Conservation (phyloP, 2,329 filamentous ascomycete species). For the Aureobasidium mangrovei region DNA sequence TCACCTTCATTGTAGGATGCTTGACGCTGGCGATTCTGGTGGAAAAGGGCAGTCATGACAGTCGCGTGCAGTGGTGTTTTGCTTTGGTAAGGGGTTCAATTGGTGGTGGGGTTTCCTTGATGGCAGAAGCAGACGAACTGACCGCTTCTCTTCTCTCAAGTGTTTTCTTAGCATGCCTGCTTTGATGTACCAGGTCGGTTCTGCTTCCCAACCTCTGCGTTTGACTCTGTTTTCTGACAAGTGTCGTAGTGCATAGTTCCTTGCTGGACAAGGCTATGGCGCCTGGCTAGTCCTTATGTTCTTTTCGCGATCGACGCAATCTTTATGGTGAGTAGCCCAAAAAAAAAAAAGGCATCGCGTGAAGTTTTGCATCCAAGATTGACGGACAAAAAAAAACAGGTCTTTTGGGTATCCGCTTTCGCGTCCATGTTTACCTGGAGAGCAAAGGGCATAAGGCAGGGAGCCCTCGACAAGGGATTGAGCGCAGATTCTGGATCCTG, state of each 20-base stretch:
- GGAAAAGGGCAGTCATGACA: conserved; percentile 44
- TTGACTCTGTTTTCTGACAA: neutral
- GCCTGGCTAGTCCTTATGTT: neutral
- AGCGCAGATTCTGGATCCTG: neutral
- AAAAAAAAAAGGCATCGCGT: neutral
- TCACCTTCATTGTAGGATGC: conserved; percentile 51
- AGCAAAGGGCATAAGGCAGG: neutral
- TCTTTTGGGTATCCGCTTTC: conserved; percentile 6
- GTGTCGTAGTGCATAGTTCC: conserved; percentile 1
- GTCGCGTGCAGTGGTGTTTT: conserved; percentile 49
- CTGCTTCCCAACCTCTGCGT: neutral
- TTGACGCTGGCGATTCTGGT: conserved; percentile 51
- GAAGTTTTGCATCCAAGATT: neutral
- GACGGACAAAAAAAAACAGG: neutral
- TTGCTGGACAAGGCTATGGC: conserved; percentile 12
- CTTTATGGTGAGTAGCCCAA: neutral
- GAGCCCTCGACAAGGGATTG: neutral
- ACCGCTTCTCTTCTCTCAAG: neutral
- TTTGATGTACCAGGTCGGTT: conserved; percentile 5
- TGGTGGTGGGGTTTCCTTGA: too few species aligned
- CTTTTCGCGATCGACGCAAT: neutral
- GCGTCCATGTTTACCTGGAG: conserved; percentile 2
- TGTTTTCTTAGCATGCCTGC: conserved; percentile 10
- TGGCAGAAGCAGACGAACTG: too few species aligned
- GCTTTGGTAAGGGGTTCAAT: conserved; percentile 41